phyloP scores from a whole-genome alignment of 2,329 filamentous ascomycete genomes.

The Fusarium albidum region DNA sequence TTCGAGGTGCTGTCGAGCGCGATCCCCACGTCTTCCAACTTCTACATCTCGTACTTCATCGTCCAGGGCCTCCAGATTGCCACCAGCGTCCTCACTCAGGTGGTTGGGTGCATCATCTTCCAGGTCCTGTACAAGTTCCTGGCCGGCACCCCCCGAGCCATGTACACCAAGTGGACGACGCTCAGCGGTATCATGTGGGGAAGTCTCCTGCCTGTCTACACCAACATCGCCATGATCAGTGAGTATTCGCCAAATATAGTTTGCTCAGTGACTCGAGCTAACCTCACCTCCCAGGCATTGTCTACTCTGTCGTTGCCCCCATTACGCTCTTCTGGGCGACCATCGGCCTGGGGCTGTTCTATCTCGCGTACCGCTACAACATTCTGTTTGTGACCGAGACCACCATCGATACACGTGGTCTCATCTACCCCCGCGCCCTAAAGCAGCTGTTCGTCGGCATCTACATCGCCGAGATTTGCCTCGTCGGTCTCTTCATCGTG shows the following conservation, averaged over 20 bases:
- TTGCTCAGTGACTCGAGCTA: constrained; percentile 18
- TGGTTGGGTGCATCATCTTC: constrained; percentile 70
- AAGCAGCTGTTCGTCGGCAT: constrained; percentile 86
- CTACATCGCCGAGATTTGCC: constrained; percentile 80
- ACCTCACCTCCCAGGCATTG: constrained; percentile 59
- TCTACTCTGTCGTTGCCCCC: constrained; percentile 85
- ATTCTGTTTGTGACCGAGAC: constrained; percentile 82
- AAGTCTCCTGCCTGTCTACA: constrained; percentile 77
- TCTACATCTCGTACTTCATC: constrained; percentile 91
- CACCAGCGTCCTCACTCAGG: constrained; percentile 76
- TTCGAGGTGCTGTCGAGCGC: constrained; percentile 73
- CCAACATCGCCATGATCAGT: constrained; percentile 77
- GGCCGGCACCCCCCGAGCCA: constrained; percentile 79
- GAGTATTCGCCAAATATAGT: constrained; percentile 26
- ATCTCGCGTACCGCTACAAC: constrained; percentile 87
- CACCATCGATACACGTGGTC: constrained; percentile 85
- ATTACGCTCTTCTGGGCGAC: constrained; percentile 83
- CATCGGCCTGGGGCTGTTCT: constrained; percentile 79
- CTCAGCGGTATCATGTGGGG: constrained; percentile 79
- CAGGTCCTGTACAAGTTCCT: constrained; percentile 74
- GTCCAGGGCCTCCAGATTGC: constrained; percentile 83
- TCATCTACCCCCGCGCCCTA: constrained; percentile 86
- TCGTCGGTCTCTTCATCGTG: constrained; percentile 83
- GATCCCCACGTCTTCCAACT: constrained; percentile 86
- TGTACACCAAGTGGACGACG: constrained; percentile 76